phyloP scores from a whole-genome alignment of 2,329 filamentous ascomycete genomes.

The Phoma herbarum region DNA sequence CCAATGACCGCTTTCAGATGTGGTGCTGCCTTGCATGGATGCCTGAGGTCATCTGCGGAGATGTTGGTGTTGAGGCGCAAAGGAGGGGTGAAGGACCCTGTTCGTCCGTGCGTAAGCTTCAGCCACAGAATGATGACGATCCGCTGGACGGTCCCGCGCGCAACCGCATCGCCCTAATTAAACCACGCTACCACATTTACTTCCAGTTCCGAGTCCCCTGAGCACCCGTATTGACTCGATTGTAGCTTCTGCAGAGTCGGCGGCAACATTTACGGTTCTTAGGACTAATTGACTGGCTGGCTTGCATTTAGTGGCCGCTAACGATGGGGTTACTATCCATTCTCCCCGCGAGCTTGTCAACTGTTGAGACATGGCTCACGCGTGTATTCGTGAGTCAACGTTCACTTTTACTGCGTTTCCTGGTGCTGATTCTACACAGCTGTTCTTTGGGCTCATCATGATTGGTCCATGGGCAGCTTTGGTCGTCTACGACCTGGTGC shows the following conservation, averaged over 20 bases:
- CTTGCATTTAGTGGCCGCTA: neutral
- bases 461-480: constrained; percentile 69
- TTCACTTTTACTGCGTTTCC: too few species aligned
- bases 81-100: constrained; percentile 12
- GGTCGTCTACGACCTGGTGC: constrained; percentile 69
- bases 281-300: neutral
- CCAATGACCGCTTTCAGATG: constrained; percentile 20
- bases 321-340: constrained; percentile 72
- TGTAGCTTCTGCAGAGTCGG: neutral
- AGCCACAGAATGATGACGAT: constrained; percentile 25
- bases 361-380: constrained; percentile 69
- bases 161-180: constrained; percentile 11
- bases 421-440: neutral
- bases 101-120: constrained; percentile 17
- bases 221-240: neutral
- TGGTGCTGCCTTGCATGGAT: constrained; percentile 19
- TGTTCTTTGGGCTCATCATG: constrained; percentile 58
- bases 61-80: constrained; percentile 24
- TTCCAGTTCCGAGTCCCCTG: neutral
- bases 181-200: constrained; percentile 6
- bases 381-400: constrained; percentile 65
- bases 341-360: constrained; percentile 65
- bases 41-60: constrained; percentile 32
- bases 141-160: neutral
- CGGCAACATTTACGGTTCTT: neutral